phyloP scores from a whole-genome alignment of 2,329 filamentous ascomycete species.

The Colletotrichum graminicola region DNA sequence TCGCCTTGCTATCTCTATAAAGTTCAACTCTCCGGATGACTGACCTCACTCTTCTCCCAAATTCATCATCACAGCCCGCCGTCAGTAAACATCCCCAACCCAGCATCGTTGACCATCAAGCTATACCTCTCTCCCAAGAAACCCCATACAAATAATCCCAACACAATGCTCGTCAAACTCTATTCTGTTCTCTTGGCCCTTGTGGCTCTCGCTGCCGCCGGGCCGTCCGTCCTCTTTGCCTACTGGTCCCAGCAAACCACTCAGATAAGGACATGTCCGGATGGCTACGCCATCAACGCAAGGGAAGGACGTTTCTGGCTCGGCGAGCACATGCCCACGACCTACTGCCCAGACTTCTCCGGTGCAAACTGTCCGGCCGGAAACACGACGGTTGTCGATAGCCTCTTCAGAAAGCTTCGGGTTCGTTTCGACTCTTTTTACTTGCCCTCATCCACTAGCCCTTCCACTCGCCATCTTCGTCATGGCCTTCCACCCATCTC shows the following conservation, averaged over 20 bases:
- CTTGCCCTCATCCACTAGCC: not conserved
- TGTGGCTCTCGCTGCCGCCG: not conserved
- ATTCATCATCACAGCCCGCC: not conserved
- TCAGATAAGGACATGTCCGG: slow-evolving; percentile 44
- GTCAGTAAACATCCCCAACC: not conserved
- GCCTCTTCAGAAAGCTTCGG: slow-evolving; percentile 47
- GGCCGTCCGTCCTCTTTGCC: not conserved
- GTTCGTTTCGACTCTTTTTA: slow-evolving; percentile 37
- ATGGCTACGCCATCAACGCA: slow-evolving; percentile 45
- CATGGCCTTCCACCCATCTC: fast-evolving
- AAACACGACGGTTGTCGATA: slow-evolving; percentile 46
- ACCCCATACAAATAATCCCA: not conserved
- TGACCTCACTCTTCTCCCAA: not conserved
- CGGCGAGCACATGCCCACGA: slow-evolving; percentile 41
- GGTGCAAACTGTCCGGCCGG: slow-evolving; percentile 46
- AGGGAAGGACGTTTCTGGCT: slow-evolving; percentile 47
- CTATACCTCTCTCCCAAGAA: not conserved
- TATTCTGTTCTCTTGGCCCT: not conserved
- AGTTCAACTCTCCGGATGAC: not conserved
- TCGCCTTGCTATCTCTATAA: not conserved
- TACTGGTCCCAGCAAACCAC: slow-evolving; percentile 42
- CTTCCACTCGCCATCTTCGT: not conserved
- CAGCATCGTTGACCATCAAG: not conserved
- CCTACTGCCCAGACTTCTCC: slow-evolving; percentile 12
- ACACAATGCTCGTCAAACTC: not conserved